phyloP scores from a whole-genome alignment of 306 rosid genomes.

The Hippophae gyantsensis region DNA sequence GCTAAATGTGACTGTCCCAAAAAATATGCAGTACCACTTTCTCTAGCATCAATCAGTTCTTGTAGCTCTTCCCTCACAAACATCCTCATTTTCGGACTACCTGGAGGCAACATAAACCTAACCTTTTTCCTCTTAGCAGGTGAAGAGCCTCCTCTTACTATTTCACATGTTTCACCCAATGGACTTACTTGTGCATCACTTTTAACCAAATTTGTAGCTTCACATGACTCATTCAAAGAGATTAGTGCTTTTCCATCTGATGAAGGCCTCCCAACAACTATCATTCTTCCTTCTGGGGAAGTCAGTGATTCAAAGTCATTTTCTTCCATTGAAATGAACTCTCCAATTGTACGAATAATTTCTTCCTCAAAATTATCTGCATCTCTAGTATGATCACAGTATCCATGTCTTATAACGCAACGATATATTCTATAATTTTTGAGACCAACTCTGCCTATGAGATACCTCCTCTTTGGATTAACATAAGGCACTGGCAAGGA shows the following conservation, averaged over 20 bases:
- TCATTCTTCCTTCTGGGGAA: constrained; percentile 45
- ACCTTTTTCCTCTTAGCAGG: constrained; percentile 42
- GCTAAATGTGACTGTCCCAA: constrained; percentile 57
- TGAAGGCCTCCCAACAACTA: constrained; percentile 46
- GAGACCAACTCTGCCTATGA: constrained; percentile 64
- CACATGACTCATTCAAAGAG: constrained; percentile 29
- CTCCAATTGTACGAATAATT: constrained; percentile 60
- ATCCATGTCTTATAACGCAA: constrained; percentile 68
- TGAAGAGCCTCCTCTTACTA: background rate
- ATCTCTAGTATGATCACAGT: constrained; percentile 56
- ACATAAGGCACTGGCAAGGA: constrained; percentile 53
- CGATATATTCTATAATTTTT: constrained; percentile 53
- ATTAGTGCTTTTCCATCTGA: constrained; percentile 44
- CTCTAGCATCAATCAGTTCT: constrained; percentile 64
- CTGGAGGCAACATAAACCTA: constrained; percentile 50
- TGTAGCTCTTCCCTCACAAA: constrained; percentile 50
- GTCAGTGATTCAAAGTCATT: constrained; percentile 39
- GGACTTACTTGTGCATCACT: constrained; percentile 38
- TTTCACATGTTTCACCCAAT: constrained; percentile 17
- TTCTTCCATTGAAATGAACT: constrained; percentile 57
- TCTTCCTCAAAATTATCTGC: constrained; percentile 65
- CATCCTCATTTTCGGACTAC: constrained; percentile 47
- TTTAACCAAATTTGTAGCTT: constrained; percentile 7
- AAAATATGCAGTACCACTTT: constrained; percentile 78
- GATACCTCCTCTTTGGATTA: constrained; percentile 48